Percentiles rank a stretch among this genome's conserved stretches.
These are phyloP conservation scores for Gossypium davidsonii DNA, from an alignment of 441 rosid species.

Conservation along the genomic window DNA sequence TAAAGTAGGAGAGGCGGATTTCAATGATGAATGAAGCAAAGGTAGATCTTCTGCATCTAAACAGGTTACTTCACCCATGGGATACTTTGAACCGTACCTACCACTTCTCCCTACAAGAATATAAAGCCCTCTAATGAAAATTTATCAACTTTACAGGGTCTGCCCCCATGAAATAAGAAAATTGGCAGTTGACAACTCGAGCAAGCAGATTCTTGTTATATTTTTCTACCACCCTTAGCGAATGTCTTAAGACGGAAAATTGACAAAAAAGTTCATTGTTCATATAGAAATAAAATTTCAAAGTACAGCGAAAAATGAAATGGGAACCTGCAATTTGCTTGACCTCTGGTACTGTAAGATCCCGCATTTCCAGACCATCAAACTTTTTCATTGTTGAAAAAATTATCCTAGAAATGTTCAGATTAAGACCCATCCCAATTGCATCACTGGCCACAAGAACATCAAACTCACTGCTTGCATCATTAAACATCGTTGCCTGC, in stretches of 20 bases:
- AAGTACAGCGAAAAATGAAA: background rate
- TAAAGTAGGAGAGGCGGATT: constrained; percentile 59
- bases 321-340: constrained; percentile 88
- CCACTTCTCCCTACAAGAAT: constrained; percentile 74
- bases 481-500: constrained; percentile 93
- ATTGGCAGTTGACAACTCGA: background rate
- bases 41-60: constrained; percentile 56
- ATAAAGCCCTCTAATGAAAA: background rate
- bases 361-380: constrained; percentile 65
- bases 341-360: constrained; percentile 74
- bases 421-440: constrained; percentile 95
- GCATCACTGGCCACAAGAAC: constrained; percentile 99
- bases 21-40: constrained; percentile 66
- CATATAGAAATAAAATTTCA: background rate
- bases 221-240: background rate
- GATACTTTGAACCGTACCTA: constrained; percentile 80
- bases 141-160: background rate
- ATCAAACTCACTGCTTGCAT: constrained; percentile 72
- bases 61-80: constrained; percentile 89
- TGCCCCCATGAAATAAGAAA: background rate
- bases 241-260: background rate
- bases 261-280: background rate
- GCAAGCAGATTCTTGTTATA: background rate
- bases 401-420: constrained; percentile 85
- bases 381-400: constrained; percentile 73